Conservation (phyloP, 352 stramenopile species). For the Globisporangium okanoganense region DNA sequence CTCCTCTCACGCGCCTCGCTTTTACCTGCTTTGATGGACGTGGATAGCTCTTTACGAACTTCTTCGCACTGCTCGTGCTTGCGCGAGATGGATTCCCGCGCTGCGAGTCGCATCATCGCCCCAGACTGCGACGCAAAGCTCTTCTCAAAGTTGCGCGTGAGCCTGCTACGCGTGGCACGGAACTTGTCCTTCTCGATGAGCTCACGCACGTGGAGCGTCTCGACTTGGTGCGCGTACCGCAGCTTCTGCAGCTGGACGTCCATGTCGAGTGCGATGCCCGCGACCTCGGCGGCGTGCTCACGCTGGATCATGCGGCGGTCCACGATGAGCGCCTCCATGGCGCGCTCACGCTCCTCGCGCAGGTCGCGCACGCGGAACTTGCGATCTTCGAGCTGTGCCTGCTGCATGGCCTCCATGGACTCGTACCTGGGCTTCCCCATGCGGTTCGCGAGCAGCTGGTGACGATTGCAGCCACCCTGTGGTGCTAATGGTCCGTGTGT, state of each 20-base stretch:
- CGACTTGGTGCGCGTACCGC: slow-evolving; percentile 50
- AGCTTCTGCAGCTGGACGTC: slow-evolving; percentile 66
- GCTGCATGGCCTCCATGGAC: slow-evolving; percentile 33
- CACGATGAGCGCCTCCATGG: slow-evolving; percentile 60
- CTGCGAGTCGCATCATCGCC: slow-evolving; percentile 61
- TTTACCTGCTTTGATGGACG: slow-evolving; percentile 27
- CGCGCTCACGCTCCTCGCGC: slow-evolving; percentile 59
- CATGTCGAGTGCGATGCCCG: slow-evolving; percentile 56
- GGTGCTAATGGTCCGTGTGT: background rate
- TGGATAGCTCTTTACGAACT: slow-evolving; percentile 22
- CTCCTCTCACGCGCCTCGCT: slow-evolving; percentile 33
- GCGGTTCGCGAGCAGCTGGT: slow-evolving; percentile 50
- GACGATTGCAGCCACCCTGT: slow-evolving; percentile 31
- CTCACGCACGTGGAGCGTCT: slow-evolving; percentile 37
- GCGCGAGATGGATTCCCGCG: slow-evolving; percentile 35
- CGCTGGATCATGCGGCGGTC: slow-evolving; percentile 64
- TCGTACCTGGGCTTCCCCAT: slow-evolving; percentile 33
- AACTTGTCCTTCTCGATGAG: slow-evolving; percentile 49
- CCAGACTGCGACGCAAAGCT: slow-evolving; percentile 54
- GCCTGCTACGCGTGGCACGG: slow-evolving; percentile 26
- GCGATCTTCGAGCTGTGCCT: slow-evolving; percentile 35
- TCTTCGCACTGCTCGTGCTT: slow-evolving; percentile 28
- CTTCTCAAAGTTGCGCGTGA: slow-evolving; percentile 49
- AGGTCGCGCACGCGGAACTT: slow-evolving; percentile 51
- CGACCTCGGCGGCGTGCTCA: slow-evolving; percentile 51